Evolutionary conservation across 108 stramenopile species (phyloP).

Genomic region (Fistulifera pelliculosa): DNA sequence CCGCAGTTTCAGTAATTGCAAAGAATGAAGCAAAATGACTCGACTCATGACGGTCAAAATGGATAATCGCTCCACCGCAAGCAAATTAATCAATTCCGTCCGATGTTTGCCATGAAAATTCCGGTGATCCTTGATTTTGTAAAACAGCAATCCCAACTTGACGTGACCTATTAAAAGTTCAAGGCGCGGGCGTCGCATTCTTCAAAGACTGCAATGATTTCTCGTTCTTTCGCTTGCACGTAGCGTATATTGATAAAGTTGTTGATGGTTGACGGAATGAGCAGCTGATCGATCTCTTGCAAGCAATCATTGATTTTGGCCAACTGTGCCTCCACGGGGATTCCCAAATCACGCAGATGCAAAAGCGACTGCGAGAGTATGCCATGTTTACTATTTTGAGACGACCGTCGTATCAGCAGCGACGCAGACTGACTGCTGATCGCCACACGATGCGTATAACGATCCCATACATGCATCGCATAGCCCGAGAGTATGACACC

Average conservation of each 20-base stretch:
- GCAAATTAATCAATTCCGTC: constrained; percentile 76
- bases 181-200: constrained; percentile 89
- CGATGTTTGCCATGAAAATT: constrained; percentile 77
- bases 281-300: constrained; percentile 77
- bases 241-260: constrained; percentile 83
- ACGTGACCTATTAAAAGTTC: constrained; percentile 85
- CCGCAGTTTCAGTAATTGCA: constrained; percentile 75
- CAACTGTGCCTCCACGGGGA: constrained; percentile 64
- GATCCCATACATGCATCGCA: constrained; percentile 80
- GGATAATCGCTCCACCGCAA: constrained; percentile 78
- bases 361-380: constrained; percentile 21
- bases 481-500: constrained; percentile 61
- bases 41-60: constrained; percentile 62
- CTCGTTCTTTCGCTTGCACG: constrained; percentile 76
- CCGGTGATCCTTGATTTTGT: constrained; percentile 94
- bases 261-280: constrained; percentile 86
- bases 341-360: constrained; percentile 35
- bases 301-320: constrained; percentile 60
- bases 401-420: constrained; percentile 38
- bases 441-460: constrained; percentile 62
- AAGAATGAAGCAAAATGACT: constrained; percentile 69
- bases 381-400: constrained; percentile 17
- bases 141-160: constrained; percentile 87
- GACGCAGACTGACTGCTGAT: constrained; percentile 34
- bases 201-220: constrained; percentile 86